Percentiles rank a stretch among this genome's conserved stretches.
phyloP scores from a whole-genome alignment of 73 alveolate species.

The Tetrahymena elliotti region DNA sequence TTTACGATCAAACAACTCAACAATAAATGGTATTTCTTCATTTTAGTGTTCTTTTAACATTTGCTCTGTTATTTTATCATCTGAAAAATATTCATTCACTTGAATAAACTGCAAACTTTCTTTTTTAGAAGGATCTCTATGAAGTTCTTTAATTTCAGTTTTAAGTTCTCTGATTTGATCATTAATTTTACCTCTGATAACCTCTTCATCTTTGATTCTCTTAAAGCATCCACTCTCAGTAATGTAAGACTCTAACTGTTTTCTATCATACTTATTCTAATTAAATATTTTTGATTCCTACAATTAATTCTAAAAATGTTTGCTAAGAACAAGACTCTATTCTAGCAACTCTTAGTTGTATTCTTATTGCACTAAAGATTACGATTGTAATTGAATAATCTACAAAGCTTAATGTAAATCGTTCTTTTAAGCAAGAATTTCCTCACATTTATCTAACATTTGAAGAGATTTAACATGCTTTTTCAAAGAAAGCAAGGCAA shows the following conservation, averaged over 20 bases:
- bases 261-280: neutral
- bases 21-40: neutral
- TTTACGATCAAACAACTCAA: neutral
- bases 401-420: neutral
- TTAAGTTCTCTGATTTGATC: neutral
- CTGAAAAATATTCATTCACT: neutral
- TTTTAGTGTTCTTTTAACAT: neutral
- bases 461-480: neutral
- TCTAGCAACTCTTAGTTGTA: neutral
- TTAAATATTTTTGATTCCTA: neutral
- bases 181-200: neutral
- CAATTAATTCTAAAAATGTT: neutral
- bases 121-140: neutral
- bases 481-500: neutral
- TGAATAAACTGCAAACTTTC: neutral
- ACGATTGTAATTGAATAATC: neutral
- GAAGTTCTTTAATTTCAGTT: neutral
- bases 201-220: neutral
- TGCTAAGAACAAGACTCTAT: neutral
- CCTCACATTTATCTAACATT: neutral
- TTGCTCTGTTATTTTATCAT: neutral
- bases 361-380: neutral
- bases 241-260: neutral
- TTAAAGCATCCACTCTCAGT: neutral
- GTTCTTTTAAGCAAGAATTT: neutral